phyloP scores from a whole-genome alignment of 1,139 yeast species.

The Kodamaea anthophila region DNA sequence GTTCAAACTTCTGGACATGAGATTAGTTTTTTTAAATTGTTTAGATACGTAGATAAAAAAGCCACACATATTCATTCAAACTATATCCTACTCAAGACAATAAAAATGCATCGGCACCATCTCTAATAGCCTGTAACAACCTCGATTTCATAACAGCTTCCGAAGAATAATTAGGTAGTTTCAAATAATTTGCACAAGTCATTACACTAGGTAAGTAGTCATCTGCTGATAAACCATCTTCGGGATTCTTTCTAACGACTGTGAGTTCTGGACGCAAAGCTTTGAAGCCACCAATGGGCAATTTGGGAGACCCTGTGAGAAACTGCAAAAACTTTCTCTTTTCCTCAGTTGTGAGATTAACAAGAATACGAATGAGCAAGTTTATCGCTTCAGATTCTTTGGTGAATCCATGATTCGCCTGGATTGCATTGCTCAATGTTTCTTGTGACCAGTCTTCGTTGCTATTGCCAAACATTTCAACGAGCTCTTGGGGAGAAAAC shows the following conservation, averaged over 20 bases:
- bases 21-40: too few relatives aligned
- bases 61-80: too few relatives aligned
- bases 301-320: conserved; percentile 86
- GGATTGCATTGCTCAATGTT: conserved; percentile 54
- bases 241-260: conserved; percentile 77
- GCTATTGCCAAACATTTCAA: conserved; percentile 55
- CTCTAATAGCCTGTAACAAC: conserved; percentile 66
- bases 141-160: conserved; percentile 53
- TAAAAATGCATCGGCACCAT: conserved; percentile 86
- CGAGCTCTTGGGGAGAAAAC: conserved; percentile 69
- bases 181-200: conserved; percentile 96
- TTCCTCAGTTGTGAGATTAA: conserved; percentile 45
- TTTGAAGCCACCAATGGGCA: conserved; percentile 93
- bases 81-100: conserved; percentile 60
- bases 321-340: conserved; percentile 77
- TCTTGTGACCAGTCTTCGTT: conserved; percentile 84
- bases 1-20: conserved; percentile 15
- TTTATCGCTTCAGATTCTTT: conserved; percentile 63
- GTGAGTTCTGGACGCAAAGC: conserved; percentile 78
- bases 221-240: conserved; percentile 62
- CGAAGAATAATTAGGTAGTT: conserved; percentile 75
- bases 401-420: conserved; percentile 88
- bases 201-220: conserved; percentile 92
- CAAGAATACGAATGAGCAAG: conserved; percentile 54
- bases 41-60: too few relatives aligned